Evolutionary conservation across 768 basidiomycete genomes (phyloP), one percentile per base, ranked within the genome.

Genomic region (Rhodocollybia butyracea): DNA sequence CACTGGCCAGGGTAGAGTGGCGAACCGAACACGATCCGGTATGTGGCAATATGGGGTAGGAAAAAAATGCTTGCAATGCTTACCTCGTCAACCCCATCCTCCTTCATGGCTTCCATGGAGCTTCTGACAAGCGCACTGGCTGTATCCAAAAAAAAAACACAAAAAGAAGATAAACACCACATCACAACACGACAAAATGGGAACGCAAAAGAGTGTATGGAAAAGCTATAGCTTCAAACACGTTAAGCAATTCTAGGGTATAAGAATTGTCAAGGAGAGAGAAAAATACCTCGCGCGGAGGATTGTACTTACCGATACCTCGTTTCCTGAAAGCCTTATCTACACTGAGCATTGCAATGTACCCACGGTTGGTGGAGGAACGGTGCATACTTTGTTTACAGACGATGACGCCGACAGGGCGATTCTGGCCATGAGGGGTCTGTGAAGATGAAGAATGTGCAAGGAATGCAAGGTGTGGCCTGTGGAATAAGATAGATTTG

Each of bases 311-410:
- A 94, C 94, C 93, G 67, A 98, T 93, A 31, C 97, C 96, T 51
- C 87, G 84, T 70, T 96, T 89, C 34, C 96, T 79, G 82, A 86
- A 97, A 36, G 76, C 71, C 69, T 85, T 86, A 69, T 82, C 80
- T 27, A 98, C 94, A 64, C 91, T 93, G 54, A 98, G 82, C 97
- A 98, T 98, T 34, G 95, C 97, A 56, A 99, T 96, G 68, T 99
- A 99, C 13, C 97, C 97, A 66, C 97, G 73, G 67, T 94, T 91
- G 10, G 83, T 75, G 36, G 75, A 72, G 59, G 87, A 81, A 54
- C 77, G 77, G 73, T 98, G 97, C 68, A 82, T 78, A 63, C 94
- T 94, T 72, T 97, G 96, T 77, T 98, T 99, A 82, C 94, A 97
- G 21, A 99, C 89, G 57, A 99, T 92, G 15, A 92, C 91, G 27